Base-by-base conservation (phyloP, 2,329 filamentous ascomycete species). In the Alternaria atra region DNA sequence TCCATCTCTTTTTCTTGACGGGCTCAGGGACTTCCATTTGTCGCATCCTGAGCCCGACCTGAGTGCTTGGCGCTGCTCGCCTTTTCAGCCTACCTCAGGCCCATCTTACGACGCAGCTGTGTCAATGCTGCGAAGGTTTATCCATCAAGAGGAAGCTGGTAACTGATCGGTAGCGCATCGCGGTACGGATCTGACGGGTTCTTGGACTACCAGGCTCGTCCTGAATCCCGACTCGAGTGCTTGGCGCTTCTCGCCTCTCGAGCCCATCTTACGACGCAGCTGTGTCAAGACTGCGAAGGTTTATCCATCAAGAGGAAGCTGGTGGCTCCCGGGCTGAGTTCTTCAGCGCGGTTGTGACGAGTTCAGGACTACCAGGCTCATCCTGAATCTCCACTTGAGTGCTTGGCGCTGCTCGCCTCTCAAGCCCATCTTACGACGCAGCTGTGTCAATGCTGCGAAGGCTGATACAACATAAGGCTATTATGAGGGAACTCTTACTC, bases 51-150 rank as follows among this genome's bases (percentile, higher is more conserved):
- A 17, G 29, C 44, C 44, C 44, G 23, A 27, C 20, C 29, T 48
- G 23, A 48, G 27, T 48, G 44, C 44, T 48, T 10, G 44, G 44
- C 44, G 44, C 44, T 48, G 27, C 44, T 48, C 44, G 44, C 44
- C 44, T 29, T n/a, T n/a, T n/a, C n/a, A n/a, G n/a, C n/a, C n/a
- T n/a, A n/a, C n/a, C 27, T 29, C 27, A 7, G 7, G 27, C 27
- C 27, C 27, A 7, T 27, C 37, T 4, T 52, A 52, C n/a, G 37
- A 52, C 48, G 48, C 48, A 52, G 35, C 48, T 52, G 15, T n/a
- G 48, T 52, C n/a, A 52, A 12, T 17, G 48, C 48, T 52, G 30
- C 48, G 48, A 52, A n/a, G 48, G 48, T 52, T 30, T n/a, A n/a
- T n/a, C 48, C 30, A 52, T 52, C 48, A 20, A 30, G 48, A 52